These are phyloP conservation scores for Candida peoriensis DNA, from an alignment of 805 yeast species.

Conservation along the genomic window DNA sequence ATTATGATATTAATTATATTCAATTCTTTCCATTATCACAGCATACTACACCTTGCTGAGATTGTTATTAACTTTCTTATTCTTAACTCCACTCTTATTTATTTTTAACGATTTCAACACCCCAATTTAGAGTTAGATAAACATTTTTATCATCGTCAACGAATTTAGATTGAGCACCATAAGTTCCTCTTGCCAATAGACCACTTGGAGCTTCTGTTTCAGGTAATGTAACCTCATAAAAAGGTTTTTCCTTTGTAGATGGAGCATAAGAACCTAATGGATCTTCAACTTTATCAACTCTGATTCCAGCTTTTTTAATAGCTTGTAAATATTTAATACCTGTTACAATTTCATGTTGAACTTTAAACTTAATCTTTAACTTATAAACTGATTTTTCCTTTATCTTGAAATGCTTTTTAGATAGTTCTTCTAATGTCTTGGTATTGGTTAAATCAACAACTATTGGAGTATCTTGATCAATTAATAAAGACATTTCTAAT, in stretches of 20 bases:
- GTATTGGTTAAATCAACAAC: conserved; percentile 63
- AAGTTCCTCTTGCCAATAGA: conserved; percentile 79
- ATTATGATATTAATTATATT: too few relatives aligned
- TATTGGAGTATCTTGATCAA: conserved; percentile 68
- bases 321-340: conserved; percentile 84
- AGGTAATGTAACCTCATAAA: conserved; percentile 55
- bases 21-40: too few relatives aligned
- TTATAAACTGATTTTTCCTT: conserved; percentile 75
- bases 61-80: too few relatives aligned
- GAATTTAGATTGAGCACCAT: conserved; percentile 75
- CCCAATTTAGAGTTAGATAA: conserved; percentile 79
- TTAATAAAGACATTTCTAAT: conserved; percentile 64
- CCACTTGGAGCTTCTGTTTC: conserved; percentile 92
- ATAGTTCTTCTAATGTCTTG: conserved; percentile 49
- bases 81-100: too few relatives aligned
- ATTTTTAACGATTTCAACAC: conserved; percentile 72
- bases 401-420: conserved; percentile 65
- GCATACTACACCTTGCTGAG: too few relatives aligned
- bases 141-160: conserved; percentile 78
- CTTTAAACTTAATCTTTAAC: conserved; percentile 68
- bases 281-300: conserved; percentile 81
- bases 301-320: conserved; percentile 81
- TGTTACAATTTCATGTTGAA: conserved; percentile 87
- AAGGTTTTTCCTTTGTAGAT: conserved; percentile 74
- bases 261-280: conserved; percentile 92